Evolutionary conservation across 345 rosid species (phyloP), one percentile per base, ranked within the genome.

Genomic region (Noccaea caerulescens): DNA sequence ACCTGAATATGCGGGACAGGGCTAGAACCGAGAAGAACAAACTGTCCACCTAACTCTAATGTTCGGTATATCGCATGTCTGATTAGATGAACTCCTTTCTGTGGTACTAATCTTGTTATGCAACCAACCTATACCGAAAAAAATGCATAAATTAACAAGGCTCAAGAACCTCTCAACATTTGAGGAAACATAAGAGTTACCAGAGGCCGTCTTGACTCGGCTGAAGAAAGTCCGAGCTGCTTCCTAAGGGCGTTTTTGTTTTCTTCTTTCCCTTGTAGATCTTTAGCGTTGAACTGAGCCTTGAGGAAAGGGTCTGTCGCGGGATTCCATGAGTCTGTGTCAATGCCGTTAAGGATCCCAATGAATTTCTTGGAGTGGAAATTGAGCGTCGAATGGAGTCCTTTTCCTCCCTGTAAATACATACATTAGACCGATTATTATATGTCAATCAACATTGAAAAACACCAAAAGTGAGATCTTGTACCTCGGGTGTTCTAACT

Each of bases 1-100:
- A 86, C 99, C 95, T 91, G 99, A 72, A 94, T 94, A 72, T 89
- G 95, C 9, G 88, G 78, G 60, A 94, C 88, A 13, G 99, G 99
- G 69, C 97, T 94, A 68, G 99, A 91, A 76, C 99, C 99, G 47
- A 94, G 97, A 69, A 94, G 95, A 34, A 91, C 77, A 79, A 91
- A 94, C 59, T 94, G 97, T 75, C 99, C 96, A 14, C 96, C 99
- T 74, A 94, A 80, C 84, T 94, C 97, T 77, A 94, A 55, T 8
- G 99, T 89, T 80, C 88, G 79, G 78, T 89, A 89, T 63, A 94
- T 85, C 37, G 99, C 95, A 76, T 94, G 96, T 73, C 96, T 89
- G 80, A 94, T 94, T 77, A 94, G 90, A 83, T 91, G 97, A 49
- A 91, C 89, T 23, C 97, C 97, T 80, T 94, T 94, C 59, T 94